phyloP scores from a whole-genome alignment of 352 stramenopile genomes.

The Globisporangium lucens region DNA sequence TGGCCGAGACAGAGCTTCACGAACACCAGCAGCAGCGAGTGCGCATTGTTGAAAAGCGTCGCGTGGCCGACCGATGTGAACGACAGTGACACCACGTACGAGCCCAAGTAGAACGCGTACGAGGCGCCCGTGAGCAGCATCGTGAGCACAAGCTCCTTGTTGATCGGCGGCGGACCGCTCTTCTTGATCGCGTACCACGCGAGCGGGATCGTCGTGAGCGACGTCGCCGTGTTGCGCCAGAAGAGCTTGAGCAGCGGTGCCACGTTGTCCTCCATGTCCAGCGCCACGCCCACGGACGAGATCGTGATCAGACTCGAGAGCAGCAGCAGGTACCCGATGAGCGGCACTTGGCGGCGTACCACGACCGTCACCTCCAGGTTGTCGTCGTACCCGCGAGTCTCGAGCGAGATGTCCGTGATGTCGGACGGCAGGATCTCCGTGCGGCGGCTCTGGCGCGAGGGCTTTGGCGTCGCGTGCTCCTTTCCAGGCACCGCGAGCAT shows the following conservation, averaged over 20 bases:
- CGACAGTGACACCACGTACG: slow-evolving; percentile 62
- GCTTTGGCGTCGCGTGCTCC: slow-evolving; percentile 23
- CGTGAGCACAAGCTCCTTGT: slow-evolving; percentile 31
- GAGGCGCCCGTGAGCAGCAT: slow-evolving; percentile 50
- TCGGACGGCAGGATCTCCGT: slow-evolving; percentile 57
- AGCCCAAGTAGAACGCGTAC: slow-evolving; percentile 75
- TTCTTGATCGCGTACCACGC: slow-evolving; percentile 37
- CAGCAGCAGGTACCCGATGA: slow-evolving; percentile 70
- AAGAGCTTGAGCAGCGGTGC: slow-evolving; percentile 81
- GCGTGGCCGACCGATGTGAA: slow-evolving; percentile 78
- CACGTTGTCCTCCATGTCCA: slow-evolving; percentile 62
- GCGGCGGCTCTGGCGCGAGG: slow-evolving; percentile 19
- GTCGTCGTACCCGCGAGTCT: slow-evolving; percentile 65
- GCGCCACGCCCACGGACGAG: slow-evolving; percentile 68
- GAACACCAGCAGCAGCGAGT: slow-evolving; percentile 77
- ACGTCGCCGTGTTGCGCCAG: slow-evolving; percentile 78
- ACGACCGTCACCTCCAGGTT: slow-evolving; percentile 71
- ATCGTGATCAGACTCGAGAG: slow-evolving; percentile 70
- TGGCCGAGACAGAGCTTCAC: slow-evolving; percentile 61
- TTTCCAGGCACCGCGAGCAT: slow-evolving; percentile 68
- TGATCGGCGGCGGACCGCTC: slow-evolving; percentile 26
- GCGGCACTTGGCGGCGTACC: slow-evolving; percentile 57
- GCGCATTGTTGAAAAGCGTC: slow-evolving; percentile 81
- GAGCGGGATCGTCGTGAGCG: slow-evolving; percentile 50
- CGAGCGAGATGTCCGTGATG: slow-evolving; percentile 69